These are phyloP conservation scores for Marsdenia floribunda DNA, from an alignment of 257 asterid genomes.

Conservation along the genomic window DNA sequence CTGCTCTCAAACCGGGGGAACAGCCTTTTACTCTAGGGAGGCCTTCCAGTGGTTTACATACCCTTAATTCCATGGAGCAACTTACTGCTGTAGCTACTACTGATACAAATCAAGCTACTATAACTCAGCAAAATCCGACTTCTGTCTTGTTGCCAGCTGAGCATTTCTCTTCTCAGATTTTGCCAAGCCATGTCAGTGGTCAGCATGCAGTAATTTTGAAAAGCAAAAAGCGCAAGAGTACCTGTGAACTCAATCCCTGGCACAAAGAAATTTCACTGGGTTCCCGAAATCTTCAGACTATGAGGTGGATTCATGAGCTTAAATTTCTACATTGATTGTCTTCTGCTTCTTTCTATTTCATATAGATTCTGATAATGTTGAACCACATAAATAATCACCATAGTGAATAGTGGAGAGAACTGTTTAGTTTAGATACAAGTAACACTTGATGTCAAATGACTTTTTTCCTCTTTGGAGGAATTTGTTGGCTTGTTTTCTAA, in stretches of 20 bases:
- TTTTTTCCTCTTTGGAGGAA: neutral
- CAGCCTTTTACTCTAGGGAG: constrained; percentile 35
- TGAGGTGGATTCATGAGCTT: constrained; percentile 40
- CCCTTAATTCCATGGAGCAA: constrained; percentile 39
- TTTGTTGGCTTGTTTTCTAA: constrained; percentile 18
- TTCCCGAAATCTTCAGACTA: constrained; percentile 29
- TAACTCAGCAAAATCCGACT: constrained; percentile 24
- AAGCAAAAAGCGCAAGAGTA: constrained; percentile 53
- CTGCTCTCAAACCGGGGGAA: constrained; percentile 35
- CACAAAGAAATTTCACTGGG: constrained; percentile 49
- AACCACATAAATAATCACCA: neutral
- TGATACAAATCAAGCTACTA: constrained; percentile 32
- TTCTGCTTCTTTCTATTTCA: neutral
- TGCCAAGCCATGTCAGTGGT: constrained; percentile 15
- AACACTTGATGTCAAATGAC: neutral
- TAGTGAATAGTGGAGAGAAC: neutral
- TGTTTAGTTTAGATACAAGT: neutral
- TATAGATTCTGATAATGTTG: neutral
- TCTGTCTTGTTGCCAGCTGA: constrained; percentile 29
- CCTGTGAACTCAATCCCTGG: constrained; percentile 54
- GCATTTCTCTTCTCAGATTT: constrained; percentile 32
- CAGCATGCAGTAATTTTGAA: constrained; percentile 31
- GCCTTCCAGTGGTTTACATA: constrained; percentile 34
- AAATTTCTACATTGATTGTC: neutral
- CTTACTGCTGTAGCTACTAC: constrained; percentile 26